These are phyloP conservation scores for Ramaria sp. DNA, from an alignment of 768 basidiomycete genomes.

Conservation along the genomic window DNA sequence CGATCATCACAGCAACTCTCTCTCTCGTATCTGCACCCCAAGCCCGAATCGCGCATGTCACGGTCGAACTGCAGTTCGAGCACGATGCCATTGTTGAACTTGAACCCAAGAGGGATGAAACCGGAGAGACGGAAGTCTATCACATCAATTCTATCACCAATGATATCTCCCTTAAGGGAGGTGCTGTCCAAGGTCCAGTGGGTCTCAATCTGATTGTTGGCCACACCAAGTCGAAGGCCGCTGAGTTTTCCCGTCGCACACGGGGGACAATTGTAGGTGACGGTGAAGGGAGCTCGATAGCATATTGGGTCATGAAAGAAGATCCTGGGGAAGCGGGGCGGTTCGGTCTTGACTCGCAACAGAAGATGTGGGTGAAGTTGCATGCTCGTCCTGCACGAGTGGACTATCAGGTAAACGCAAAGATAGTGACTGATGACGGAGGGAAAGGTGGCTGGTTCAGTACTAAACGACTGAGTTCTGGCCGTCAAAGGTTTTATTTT, in stretches of 20 bases:
- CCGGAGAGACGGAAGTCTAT: background rate
- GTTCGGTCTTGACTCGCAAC: background rate
- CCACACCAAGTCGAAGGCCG: background rate
- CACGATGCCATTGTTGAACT: background rate
- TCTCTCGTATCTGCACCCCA: background rate
- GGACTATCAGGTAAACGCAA: background rate
- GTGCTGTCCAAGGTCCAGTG: background rate
- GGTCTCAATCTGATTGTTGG: background rate
- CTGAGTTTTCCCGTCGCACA: background rate
- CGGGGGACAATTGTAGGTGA: background rate
- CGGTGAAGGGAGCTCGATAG: background rate
- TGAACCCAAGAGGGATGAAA: background rate
- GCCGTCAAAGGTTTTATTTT: background rate
- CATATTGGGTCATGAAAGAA: background rate
- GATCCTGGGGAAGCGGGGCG: background rate
- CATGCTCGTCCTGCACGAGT: background rate
- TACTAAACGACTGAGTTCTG: background rate
- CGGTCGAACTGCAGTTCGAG: background rate
- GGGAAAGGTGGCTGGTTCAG: background rate
- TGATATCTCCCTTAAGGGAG: background rate
- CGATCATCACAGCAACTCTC: background rate
- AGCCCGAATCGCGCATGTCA: background rate
- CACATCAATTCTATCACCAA: background rate
- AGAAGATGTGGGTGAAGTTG: background rate
- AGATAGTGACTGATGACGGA: background rate